Percentiles rank a stretch among this genome's conserved stretches.
phyloP scores from a whole-genome alignment of 805 yeast genomes.

The Allodekkera sacchari region DNA sequence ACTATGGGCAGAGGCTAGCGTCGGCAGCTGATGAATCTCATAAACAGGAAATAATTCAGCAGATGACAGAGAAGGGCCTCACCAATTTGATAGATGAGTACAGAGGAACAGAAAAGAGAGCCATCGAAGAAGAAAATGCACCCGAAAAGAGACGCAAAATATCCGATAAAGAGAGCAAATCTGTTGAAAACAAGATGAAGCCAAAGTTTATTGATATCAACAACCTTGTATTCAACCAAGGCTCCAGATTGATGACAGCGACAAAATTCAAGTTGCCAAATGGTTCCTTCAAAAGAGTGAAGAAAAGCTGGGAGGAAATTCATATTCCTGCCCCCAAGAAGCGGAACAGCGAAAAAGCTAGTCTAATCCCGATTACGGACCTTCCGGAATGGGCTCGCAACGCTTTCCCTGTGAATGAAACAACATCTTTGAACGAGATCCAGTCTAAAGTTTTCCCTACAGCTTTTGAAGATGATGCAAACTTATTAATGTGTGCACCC shows the following conservation, averaged over 20 bases:
- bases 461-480: conserved; percentile 68
- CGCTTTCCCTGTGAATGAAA: conserved; percentile 65
- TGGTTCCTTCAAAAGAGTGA: conserved; percentile 73
- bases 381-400: conserved; percentile 78
- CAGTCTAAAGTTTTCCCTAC: conserved; percentile 76
- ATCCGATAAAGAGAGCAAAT: conserved; percentile 2
- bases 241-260: conserved; percentile 58
- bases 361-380: conserved; percentile 46
- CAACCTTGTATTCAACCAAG: conserved; percentile 60
- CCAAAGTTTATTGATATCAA: conserved; percentile 60
- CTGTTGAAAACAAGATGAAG: conserved; percentile 16
- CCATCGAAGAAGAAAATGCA: conserved; percentile 4
- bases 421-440: conserved; percentile 62
- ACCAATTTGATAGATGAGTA: conserved; percentile 34
- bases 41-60: conserved; percentile 30
- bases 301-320: conserved; percentile 75
- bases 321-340: conserved; percentile 81
- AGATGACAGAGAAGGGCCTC: conserved; percentile 38
- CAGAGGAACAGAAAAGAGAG: conserved; percentile 15
- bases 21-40: conserved; percentile 16
- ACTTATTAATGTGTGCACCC: conserved; percentile 87
- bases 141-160: conserved; percentile 4
- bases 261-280: conserved; percentile 67
- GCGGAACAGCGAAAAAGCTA: conserved; percentile 27
- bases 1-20: conserved; percentile 22